phyloP scores from a whole-genome alignment of 1,284 basidiomycete species.

The Cryptococcus sp. region DNA sequence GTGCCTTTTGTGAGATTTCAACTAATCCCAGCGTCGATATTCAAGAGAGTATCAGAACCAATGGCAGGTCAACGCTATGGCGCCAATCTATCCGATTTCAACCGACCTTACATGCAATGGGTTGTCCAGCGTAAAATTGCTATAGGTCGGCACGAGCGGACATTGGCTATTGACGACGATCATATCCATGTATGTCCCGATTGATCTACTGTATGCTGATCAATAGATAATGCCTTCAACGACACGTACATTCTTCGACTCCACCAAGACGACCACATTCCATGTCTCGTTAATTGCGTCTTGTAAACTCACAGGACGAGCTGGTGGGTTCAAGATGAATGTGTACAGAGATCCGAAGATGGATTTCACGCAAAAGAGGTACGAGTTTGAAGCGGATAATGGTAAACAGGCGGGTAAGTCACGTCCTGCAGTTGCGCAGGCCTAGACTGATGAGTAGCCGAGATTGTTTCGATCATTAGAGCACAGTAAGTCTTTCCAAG shows the following conservation, averaged over 20 bases:
- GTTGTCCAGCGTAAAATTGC: slow-evolving; percentile 92
- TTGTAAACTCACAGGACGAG: slow-evolving; percentile 78
- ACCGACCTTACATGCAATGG: slow-evolving; percentile 79
- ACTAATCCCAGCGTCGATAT: slow-evolving; percentile 68
- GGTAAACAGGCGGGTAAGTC: slow-evolving; percentile 69
- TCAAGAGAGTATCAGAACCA: slow-evolving; percentile 78
- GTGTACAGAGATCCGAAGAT: slow-evolving; percentile 63
- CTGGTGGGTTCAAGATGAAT: slow-evolving; percentile 77
- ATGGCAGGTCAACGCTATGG: slow-evolving; percentile 53
- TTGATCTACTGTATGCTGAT: background rate
- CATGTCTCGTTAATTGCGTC: slow-evolving; percentile 82
- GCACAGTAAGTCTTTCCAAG: slow-evolving; percentile 2
- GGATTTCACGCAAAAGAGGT: slow-evolving; percentile 60
- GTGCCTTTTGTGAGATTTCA: background rate
- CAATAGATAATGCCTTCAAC: slow-evolving; percentile 82
- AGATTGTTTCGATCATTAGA: slow-evolving; percentile 41
- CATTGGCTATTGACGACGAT: slow-evolving; percentile 88
- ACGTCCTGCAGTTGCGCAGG: background rate
- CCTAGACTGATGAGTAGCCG: slow-evolving; percentile 17
- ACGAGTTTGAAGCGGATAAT: slow-evolving; percentile 95
- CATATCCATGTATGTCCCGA: slow-evolving; percentile 73
- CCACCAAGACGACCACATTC: slow-evolving; percentile 82
- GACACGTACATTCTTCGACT: slow-evolving; percentile 79
- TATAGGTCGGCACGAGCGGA: slow-evolving; percentile 85
- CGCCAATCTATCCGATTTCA: slow-evolving; percentile 56